Evolutionary conservation across 2,329 filamentous ascomycete genomes (phyloP).

Genomic region (Alternaria viburni): DNA sequence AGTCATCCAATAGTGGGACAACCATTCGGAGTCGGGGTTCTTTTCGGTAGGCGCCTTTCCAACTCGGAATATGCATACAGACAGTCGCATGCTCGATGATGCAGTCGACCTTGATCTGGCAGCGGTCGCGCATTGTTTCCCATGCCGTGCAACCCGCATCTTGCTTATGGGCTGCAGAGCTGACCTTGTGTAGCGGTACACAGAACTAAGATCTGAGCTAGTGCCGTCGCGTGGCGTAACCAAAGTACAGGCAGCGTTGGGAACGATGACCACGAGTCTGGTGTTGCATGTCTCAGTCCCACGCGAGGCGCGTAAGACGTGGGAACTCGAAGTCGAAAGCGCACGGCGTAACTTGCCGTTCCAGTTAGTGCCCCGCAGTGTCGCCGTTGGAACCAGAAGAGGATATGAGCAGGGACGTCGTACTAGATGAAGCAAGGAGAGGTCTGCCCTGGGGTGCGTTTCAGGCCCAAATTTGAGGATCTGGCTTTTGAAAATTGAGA

Average conservation of each 20-base stretch:
- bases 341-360: constrained; percentile 8
- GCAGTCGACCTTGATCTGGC: constrained; percentile 4
- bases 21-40: constrained; percentile 12
- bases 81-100: constrained; percentile 16
- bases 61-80: constrained; percentile 9
- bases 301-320: constrained; percentile 17
- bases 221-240: constrained; percentile 17
- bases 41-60: constrained; percentile 18
- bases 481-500: not conserved
- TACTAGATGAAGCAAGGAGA: constrained; percentile 16
- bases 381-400: constrained; percentile 3
- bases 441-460: not conserved
- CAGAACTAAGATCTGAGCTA: constrained; percentile 17
- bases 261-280: constrained; percentile 12
- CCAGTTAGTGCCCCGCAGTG: constrained; percentile 1
- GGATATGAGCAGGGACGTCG: constrained; percentile 2
- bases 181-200: constrained; percentile 16
- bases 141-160: constrained; percentile 15
- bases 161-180: constrained; percentile 15
- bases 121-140: constrained; percentile 2
- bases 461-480: constrained; percentile 1
- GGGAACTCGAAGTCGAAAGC: constrained; percentile 3
- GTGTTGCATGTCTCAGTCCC: constrained; percentile 10
- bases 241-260: constrained; percentile 12
- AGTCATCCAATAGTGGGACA: constrained; percentile 19